phyloP scores from a whole-genome alignment of 352 stramenopile species.

The Phytophthora melonis region DNA sequence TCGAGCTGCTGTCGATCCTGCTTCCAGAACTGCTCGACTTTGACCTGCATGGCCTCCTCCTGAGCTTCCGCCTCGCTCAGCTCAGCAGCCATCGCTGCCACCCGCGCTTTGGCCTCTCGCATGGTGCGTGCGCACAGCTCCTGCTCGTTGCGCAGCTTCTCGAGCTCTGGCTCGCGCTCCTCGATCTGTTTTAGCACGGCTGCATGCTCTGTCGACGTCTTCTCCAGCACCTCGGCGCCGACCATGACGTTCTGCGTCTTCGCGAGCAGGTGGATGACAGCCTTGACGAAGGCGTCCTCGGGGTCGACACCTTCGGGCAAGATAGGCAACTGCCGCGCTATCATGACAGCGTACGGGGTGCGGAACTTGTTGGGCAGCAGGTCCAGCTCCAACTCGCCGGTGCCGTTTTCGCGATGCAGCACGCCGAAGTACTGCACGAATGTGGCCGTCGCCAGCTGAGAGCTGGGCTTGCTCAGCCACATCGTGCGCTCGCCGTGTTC shows the following conservation, averaged over 20 bases:
- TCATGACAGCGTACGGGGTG: constrained; percentile 84
- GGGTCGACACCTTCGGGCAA: constrained; percentile 77
- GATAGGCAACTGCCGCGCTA: constrained; percentile 73
- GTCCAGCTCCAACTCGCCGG: constrained; percentile 72
- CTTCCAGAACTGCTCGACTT: constrained; percentile 85
- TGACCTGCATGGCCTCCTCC: constrained; percentile 80
- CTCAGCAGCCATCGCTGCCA: constrained; percentile 44
- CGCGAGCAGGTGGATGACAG: constrained; percentile 73
- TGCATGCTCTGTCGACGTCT: constrained; percentile 54
- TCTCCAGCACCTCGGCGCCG: constrained; percentile 68
- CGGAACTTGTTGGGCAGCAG: constrained; percentile 73
- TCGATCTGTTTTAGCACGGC: constrained; percentile 40
- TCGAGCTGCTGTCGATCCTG: constrained; percentile 64
- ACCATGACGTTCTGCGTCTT: constrained; percentile 84
- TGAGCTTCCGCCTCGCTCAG: constrained; percentile 57
- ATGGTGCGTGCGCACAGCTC: constrained; percentile 57
- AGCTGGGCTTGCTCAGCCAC: constrained; percentile 80
- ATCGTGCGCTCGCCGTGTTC: constrained; percentile 63
- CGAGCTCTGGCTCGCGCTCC: constrained; percentile 36
- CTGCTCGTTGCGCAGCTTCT: constrained; percentile 60
- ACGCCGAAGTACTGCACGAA: constrained; percentile 82
- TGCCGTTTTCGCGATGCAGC: constrained; percentile 35
- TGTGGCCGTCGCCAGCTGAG: constrained; percentile 71
- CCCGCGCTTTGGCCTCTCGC: constrained; percentile 42
- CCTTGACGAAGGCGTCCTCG: constrained; percentile 74